Conservation (phyloP, 352 stramenopile species). For the Thalassiosira sp. region DNA sequence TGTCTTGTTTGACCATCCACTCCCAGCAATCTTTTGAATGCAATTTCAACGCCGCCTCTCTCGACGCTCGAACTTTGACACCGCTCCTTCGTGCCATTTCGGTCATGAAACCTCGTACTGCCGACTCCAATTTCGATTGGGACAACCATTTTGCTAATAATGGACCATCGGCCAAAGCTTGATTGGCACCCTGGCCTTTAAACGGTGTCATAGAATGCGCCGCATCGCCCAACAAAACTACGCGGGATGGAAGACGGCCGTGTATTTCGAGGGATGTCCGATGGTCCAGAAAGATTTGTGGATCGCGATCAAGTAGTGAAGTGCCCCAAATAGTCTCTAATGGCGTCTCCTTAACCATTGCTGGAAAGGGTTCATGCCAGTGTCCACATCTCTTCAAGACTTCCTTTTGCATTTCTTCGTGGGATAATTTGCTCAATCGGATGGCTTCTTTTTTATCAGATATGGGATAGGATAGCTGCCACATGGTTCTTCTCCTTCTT, state of each 20-base stretch:
- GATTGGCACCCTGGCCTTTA: slow-evolving; percentile 85
- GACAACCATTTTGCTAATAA: slow-evolving; percentile 70
- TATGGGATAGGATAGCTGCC: slow-evolving; percentile 74
- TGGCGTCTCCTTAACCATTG: slow-evolving; percentile 75
- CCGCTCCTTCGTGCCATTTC: slow-evolving; percentile 70
- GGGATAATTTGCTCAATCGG: slow-evolving; percentile 25
- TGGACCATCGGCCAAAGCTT: slow-evolving; percentile 80
- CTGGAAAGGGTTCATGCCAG: slow-evolving; percentile 79
- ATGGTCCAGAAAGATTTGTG: slow-evolving; percentile 50
- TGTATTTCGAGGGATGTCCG: slow-evolving; percentile 32
- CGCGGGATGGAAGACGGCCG: slow-evolving; percentile 48
- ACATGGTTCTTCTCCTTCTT: slow-evolving; percentile 50
- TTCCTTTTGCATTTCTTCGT: slow-evolving; percentile 44
- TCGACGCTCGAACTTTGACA: slow-evolving; percentile 66
- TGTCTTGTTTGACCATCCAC: slow-evolving; percentile 43
- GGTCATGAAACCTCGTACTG: slow-evolving; percentile 65
- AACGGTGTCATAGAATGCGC: slow-evolving; percentile 84
- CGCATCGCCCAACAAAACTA: slow-evolving; percentile 82
- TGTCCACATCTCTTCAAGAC: slow-evolving; percentile 49
- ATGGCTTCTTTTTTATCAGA: slow-evolving; percentile 45
- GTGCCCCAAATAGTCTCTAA: slow-evolving; percentile 77
- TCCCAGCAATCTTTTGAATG: slow-evolving; percentile 66
- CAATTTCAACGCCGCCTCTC: slow-evolving; percentile 64
- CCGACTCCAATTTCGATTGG: slow-evolving; percentile 51
- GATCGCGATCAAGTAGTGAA: slow-evolving; percentile 71